Conservation (phyloP, 148 eudicot species). For the Spergularia marina region DNA sequence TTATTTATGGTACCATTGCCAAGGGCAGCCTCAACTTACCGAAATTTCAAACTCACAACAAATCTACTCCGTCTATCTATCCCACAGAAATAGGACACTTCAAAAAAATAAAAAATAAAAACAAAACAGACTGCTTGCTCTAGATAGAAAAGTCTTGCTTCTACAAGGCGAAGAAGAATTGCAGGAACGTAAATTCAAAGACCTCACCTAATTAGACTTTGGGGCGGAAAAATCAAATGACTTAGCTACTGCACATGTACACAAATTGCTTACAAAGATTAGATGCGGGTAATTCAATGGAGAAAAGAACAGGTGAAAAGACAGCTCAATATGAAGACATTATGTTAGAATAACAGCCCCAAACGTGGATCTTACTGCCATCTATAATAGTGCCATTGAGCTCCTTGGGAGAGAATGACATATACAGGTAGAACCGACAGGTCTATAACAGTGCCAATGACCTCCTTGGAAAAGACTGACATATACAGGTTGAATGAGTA, state of each 20-base stretch:
- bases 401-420: too few relatives aligned
- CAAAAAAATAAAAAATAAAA: too few relatives aligned
- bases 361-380: background rate
- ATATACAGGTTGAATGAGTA: background rate
- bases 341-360: background rate
- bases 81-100: background rate
- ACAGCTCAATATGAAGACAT: background rate
- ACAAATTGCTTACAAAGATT: background rate
- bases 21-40: background rate
- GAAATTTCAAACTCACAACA: background rate
- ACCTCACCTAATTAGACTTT: background rate
- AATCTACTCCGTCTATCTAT: background rate
- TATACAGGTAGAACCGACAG: too few relatives aligned
- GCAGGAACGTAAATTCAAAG: background rate
- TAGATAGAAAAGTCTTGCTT: background rate
- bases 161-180: background rate
- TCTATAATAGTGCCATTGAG: too few relatives aligned
- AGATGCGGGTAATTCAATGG: background rate
- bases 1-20: background rate
- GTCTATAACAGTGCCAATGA: background rate
- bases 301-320: background rate
- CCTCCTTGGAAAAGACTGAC: background rate
- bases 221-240: background rate
- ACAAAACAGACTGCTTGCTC: background rate
- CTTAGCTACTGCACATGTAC: background rate